Percentiles rank a stretch among this genome's conserved stretches.
Evolutionary conservation across 2,329 filamentous ascomycete species (phyloP).

Genomic region (Sclerotinia sclerotiorum): DNA sequence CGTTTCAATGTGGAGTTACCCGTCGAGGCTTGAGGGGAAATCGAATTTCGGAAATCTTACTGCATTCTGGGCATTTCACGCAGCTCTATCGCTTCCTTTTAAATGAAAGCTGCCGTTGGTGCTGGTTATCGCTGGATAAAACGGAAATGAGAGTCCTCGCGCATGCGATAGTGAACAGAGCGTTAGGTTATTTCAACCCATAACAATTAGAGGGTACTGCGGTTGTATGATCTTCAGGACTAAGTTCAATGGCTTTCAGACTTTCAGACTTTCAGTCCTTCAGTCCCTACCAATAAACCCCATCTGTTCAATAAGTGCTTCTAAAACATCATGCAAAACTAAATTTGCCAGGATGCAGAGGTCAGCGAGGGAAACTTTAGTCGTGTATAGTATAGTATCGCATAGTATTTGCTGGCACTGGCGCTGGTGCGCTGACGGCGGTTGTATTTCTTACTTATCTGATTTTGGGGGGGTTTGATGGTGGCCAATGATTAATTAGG

Average conservation of each 20-base stretch:
- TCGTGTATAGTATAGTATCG: not conserved
- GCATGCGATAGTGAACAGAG: not conserved
- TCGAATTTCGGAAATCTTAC: not conserved
- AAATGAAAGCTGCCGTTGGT: not conserved
- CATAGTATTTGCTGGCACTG: constrained; percentile 7
- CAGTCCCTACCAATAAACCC: not conserved
- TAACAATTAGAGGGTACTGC: not conserved
- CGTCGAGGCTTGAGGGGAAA: not conserved
- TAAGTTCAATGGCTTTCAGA: not conserved
- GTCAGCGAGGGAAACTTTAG: not conserved
- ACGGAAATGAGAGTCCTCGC: not conserved
- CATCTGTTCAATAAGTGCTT: not conserved
- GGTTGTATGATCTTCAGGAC: constrained; percentile 1
- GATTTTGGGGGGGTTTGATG: not conserved
- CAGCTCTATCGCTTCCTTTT: no score
- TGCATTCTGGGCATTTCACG: not conserved
- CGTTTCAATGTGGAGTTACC: not conserved
- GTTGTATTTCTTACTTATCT: constrained; percentile 5
- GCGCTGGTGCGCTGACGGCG: constrained; percentile 18
- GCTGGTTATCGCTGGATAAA: not conserved
- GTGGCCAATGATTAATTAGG: not conserved
- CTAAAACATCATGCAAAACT: not conserved
- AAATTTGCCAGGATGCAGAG: not conserved
- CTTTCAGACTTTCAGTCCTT: no score
- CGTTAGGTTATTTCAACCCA: not conserved